Percentiles rank a stretch among this genome's conserved stretches.
These are phyloP conservation scores for Epipyxis sp. DNA, from an alignment of 108 stramenopile genomes.

Conservation along the genomic window DNA sequence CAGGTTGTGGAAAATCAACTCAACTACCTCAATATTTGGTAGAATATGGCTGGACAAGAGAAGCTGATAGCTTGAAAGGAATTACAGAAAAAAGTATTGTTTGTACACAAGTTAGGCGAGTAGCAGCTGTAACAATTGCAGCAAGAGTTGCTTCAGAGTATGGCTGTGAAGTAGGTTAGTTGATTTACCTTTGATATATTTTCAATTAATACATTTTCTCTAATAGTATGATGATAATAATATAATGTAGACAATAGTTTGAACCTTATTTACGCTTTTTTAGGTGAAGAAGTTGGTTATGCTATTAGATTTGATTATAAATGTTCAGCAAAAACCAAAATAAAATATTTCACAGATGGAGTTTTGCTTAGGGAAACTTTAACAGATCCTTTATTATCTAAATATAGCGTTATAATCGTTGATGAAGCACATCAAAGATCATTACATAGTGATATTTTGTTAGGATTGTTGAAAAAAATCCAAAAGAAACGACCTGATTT, in stretches of 20 bases:
- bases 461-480: conserved; percentile 76
- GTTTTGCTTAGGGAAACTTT: conserved; percentile 80
- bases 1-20: conserved; percentile 33
- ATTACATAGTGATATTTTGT: conserved; percentile 77
- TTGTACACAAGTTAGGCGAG: conserved; percentile 51
- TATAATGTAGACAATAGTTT: too few species aligned
- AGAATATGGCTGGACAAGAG: conserved; percentile 51
- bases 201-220: too few species aligned
- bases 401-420: conserved; percentile 84
- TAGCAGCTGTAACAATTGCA: conserved; percentile 50
- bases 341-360: conserved; percentile 53
- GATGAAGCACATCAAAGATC: conserved; percentile 95
- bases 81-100: conserved; percentile 45
- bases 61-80: conserved; percentile 23
- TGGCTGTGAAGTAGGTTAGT: conserved; percentile 41
- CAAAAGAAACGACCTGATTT: conserved; percentile 53
- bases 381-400: conserved; percentile 77
- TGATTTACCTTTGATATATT: too few species aligned
- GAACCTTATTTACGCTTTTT: too few species aligned
- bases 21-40: conserved; percentile 49
- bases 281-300: conserved; percentile 52
- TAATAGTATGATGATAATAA: too few species aligned
- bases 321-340: background rate
- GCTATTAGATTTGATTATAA: conserved; percentile 49
- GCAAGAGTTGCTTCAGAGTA: conserved; percentile 50